Conservation (phyloP, 1,284 basidiomycete species). For the Uromyces viciae-fabae region DNA sequence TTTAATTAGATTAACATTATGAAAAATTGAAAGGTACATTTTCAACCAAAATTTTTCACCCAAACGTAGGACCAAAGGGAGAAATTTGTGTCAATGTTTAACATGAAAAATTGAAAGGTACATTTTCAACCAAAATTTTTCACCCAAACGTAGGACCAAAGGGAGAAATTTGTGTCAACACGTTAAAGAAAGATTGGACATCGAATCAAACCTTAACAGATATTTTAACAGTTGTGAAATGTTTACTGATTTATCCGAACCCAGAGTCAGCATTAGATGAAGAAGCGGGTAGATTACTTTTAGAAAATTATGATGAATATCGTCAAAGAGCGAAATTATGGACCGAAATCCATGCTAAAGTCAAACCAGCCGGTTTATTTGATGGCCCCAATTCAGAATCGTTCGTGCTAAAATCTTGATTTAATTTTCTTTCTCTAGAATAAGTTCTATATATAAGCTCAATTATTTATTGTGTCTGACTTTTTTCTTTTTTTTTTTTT, state of each 20-base stretch:
- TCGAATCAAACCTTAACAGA: constrained; percentile 82
- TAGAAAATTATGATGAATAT: constrained; percentile 83
- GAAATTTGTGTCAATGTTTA: not conserved
- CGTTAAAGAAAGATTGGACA: constrained; percentile 94
- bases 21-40: constrained; percentile 66
- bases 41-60: constrained; percentile 90
- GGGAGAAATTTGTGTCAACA: constrained; percentile 96
- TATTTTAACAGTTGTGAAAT: constrained; percentile 81
- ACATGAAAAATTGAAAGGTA: constrained; percentile 60
- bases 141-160: constrained; percentile 86
- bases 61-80: constrained; percentile 69
- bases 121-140: constrained; percentile 88
- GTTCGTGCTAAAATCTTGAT: not conserved
- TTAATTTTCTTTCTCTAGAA: not conserved
- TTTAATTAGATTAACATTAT: too few relatives aligned
- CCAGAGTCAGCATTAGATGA: constrained; percentile 92
- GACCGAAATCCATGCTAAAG: constrained; percentile 74
- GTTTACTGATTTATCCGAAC: constrained; percentile 90
- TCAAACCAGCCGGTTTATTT: constrained; percentile 45
- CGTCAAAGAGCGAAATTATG: constrained; percentile 74
- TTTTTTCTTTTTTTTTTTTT: not conserved
- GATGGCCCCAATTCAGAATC: not conserved
- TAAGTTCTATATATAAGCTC: not conserved
- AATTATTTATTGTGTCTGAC: not conserved
- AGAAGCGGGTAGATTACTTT: constrained; percentile 81